Base-by-base conservation (phyloP, 768 basidiomycete species). In the Boletus reticulatus region DNA sequence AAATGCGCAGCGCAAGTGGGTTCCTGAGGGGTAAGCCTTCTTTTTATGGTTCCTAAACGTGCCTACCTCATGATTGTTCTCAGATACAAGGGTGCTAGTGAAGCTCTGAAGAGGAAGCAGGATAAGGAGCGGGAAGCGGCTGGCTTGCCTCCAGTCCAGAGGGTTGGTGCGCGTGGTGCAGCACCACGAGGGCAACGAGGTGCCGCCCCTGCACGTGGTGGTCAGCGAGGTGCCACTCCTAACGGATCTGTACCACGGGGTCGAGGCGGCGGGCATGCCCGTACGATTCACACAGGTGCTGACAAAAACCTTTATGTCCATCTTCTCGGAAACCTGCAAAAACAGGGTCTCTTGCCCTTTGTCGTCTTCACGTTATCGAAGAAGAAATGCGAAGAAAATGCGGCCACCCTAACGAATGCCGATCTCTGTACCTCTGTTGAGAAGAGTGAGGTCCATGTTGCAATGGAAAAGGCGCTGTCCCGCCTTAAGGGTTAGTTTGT, bases 361-460 rank as follows among this genome's bases (percentile, higher is more conserved):
- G 97, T 99, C 32, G 84, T 97, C 29, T 99, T 99, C 74, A 95
- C 96, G 0, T 88, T 99, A 62, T 97, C 94, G 29, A 99, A 99
- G 78, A 95, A 94, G 71, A 79, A 84, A 52, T 99, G 97, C 67
- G 97, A 99, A 73, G 97, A 98, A 73, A 92, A 99, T 67, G 97
- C 97, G 5, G 80, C 79, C 10, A 97, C 92, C 3, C 73, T 99
- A 52, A 89, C 85, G 1, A 94, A 95, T 70, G 79, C 84, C 32
- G 94, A 99, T 73, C 76, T 99, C 36, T 94, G 89, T 64, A 85
- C 84, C 8, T 84, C 93, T 1, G 85, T 86, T 46, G 97, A 99
- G 75, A 98, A 94, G 79, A 98, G 95, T 63, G 94, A 98, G 73
- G 89, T 98, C 11, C 97, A 99, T 71, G 83, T 98, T 49, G 88